Conservation (phyloP, 2,329 filamentous ascomycete genomes). For the Aureobasidium sp. region DNA sequence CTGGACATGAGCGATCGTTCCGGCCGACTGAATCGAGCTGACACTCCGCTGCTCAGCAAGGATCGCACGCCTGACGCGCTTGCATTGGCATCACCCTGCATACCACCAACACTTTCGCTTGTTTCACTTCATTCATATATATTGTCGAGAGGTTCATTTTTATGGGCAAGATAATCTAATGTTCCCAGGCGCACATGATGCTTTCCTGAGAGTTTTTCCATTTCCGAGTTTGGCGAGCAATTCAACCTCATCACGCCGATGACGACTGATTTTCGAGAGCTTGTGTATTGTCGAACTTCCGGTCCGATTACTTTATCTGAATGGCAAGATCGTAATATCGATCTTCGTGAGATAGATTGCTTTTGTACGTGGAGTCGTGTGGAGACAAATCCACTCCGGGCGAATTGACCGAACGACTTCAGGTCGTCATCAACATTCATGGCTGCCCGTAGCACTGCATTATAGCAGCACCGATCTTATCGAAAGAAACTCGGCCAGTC, state of each 20-base stretch:
- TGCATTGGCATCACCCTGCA: background rate
- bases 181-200: background rate
- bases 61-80: background rate
- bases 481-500: no score
- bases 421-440: no score
- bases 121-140: constrained; percentile 6
- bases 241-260: no score
- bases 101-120: background rate
- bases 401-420: background rate
- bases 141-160: background rate
- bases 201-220: background rate
- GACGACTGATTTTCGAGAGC: background rate
- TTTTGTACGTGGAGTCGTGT: background rate
- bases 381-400: background rate
- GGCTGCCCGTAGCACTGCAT: background rate
- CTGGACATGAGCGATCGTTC: constrained; percentile 3
- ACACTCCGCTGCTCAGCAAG: background rate
- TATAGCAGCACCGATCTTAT: background rate
- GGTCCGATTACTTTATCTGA: constrained; percentile 6
- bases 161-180: background rate
- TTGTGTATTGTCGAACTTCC: background rate
- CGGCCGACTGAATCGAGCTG: background rate
- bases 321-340: background rate
- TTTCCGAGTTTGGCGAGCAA: no score
- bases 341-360: background rate